These are phyloP conservation scores for Talaromyces liani DNA, from an alignment of 495 filamentous ascomycete genomes.

Conservation along the genomic window DNA sequence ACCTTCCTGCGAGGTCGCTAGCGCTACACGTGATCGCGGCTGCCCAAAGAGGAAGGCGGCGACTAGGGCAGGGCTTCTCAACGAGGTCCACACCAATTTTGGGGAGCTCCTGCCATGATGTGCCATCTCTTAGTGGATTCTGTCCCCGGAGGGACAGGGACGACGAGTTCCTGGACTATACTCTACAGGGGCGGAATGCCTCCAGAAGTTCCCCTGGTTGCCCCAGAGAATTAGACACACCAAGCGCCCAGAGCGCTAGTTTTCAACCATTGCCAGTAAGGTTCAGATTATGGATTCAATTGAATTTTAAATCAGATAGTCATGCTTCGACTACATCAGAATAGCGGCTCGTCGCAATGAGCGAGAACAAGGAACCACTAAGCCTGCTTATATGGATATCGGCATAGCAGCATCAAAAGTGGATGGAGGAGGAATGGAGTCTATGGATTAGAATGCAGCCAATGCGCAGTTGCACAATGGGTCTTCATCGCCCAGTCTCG, in stretches of 20 bases:
- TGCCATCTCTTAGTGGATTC: too few relatives aligned
- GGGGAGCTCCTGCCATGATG: too few relatives aligned
- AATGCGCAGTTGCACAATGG: background rate
- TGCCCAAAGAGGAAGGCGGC: too few relatives aligned
- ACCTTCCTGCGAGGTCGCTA: too few relatives aligned
- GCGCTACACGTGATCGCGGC: too few relatives aligned
- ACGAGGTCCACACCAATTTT: too few relatives aligned
- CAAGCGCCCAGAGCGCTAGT: background rate
- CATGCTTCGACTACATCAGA: background rate
- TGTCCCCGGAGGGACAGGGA: too few relatives aligned
- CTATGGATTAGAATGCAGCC: slow-evolving; percentile 6
- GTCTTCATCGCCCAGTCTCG: background rate
- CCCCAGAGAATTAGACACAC: background rate
- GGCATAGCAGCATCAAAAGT: background rate
- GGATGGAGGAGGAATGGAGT: background rate
- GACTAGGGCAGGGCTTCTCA: too few relatives aligned
- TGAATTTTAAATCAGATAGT: background rate
- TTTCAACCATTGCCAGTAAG: background rate
- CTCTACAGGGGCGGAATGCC: too few relatives aligned
- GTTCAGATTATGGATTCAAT: background rate
- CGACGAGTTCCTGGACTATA: too few relatives aligned
- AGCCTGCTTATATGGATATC: background rate
- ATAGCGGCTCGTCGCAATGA: too few relatives aligned
- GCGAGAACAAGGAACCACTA: background rate
- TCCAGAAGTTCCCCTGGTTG: background rate